Percentiles rank a stretch among this genome's conserved stretches.
Evolutionary conservation across 2,329 filamentous ascomycete genomes (phyloP).

Genomic region (Colletotrichum orbiculare): DNA sequence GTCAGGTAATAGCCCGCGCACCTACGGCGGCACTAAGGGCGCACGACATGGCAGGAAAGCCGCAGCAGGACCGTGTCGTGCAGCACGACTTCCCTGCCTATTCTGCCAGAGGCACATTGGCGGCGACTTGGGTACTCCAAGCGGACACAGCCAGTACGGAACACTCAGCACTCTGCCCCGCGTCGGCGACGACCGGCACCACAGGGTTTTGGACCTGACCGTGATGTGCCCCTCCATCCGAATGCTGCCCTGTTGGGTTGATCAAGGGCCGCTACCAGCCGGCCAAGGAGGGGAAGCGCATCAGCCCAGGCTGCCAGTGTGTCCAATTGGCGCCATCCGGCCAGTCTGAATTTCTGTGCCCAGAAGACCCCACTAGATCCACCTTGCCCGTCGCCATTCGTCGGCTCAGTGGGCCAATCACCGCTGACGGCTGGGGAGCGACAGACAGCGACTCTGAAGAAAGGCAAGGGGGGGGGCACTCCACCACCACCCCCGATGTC

Average conservation of each 20-base stretch:
- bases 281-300: constrained; percentile 7
- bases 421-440: too few relatives aligned
- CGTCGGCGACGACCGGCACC: constrained; percentile 10
- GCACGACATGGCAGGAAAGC: constrained; percentile 16
- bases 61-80: constrained; percentile 30
- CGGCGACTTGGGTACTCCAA: too few relatives aligned
- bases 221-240: constrained; percentile 11
- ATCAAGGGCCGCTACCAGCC: constrained; percentile 24
- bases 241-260: constrained; percentile 20
- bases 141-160: too few relatives aligned
- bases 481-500: neutral
- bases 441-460: too few relatives aligned
- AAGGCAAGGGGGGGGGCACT: too few relatives aligned
- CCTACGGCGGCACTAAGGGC: constrained; percentile 5
- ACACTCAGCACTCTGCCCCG: constrained; percentile 10
- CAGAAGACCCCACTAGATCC: too few relatives aligned
- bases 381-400: too few relatives aligned
- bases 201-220: constrained; percentile 12
- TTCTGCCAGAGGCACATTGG: neutral
- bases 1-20: constrained; percentile 23
- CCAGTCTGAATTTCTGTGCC: constrained; percentile 8
- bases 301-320: neutral
- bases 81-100: constrained; percentile 25
- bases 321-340: constrained; percentile 16
- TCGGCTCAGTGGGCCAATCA: too few relatives aligned